Conservation (phyloP, 1,284 basidiomycete species). For the Ustilago esculenta region DNA sequence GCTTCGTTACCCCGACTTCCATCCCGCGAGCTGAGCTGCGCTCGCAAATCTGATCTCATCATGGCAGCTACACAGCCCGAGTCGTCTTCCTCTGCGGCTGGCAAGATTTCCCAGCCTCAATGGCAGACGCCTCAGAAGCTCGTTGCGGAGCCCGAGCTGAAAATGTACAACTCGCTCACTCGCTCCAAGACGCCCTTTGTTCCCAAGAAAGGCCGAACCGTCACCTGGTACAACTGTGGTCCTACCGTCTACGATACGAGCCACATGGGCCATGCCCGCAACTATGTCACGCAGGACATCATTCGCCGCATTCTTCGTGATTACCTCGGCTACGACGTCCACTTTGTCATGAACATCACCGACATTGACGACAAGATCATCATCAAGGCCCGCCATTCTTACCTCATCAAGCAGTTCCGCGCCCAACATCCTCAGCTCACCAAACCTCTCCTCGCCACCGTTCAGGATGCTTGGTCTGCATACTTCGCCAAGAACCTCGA, state of each 20-base stretch:
- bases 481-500: constrained; percentile 59
- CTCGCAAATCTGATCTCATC: constrained; percentile 29
- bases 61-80: constrained; percentile 43
- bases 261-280: constrained; percentile 98
- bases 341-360: constrained; percentile 99
- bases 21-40: constrained; percentile 29
- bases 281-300: constrained; percentile 98
- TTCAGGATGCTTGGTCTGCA: constrained; percentile 58
- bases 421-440: constrained; percentile 50
- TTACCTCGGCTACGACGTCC: constrained; percentile 96
- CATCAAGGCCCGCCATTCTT: constrained; percentile 55
- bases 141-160: constrained; percentile 71
- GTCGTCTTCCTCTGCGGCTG: constrained; percentile 15
- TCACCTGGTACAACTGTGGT: constrained; percentile 98
- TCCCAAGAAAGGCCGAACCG: constrained; percentile 80
- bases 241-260: constrained; percentile 99
- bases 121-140: constrained; percentile 40
- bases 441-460: constrained; percentile 44
- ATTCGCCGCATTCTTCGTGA: constrained; percentile 90
- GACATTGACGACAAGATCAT: constrained; percentile 98
- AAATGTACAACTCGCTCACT: constrained; percentile 94
- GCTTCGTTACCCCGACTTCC: background rate
- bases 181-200: constrained; percentile 82
- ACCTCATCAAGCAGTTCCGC: constrained; percentile 72
- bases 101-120: constrained; percentile 38